Evolutionary conservation across 192 early-diverging fungal genomes (phyloP), one percentile per base, ranked within the genome.

Genomic region (Mortierella alpina): DNA sequence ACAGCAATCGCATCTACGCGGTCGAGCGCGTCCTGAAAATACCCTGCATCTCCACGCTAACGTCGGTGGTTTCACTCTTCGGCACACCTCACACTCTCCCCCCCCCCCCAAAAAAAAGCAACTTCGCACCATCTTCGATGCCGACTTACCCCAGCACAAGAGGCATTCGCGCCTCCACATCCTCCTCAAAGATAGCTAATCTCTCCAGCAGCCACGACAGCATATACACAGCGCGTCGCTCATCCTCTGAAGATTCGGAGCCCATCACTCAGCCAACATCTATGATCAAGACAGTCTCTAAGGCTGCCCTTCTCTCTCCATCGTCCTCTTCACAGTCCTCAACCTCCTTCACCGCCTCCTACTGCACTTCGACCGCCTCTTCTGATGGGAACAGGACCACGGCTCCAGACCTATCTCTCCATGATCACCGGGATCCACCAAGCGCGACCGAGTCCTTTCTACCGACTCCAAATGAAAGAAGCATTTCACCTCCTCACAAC

Each of bases 281-380:
- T 17, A 59, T 66, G 15, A 58, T 57, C 1, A 50, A 61, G 6
- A 50, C 62, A 22, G 13, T 52, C 48, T 57, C 68, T 13, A 66
- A 48, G 31, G 17, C 47, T 1, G 54, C 50, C 17, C 40, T 44
- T 11, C 54, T 71, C n/a, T 70, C 73, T 0, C 12, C 81, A 11
- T 75, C 64, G 6, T 75, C 72, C n/a, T 70, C 79, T 15, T 46
- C 64, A 14, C 75, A 66, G 23, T 72, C 64, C 14, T 72, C 69
- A 15, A 44, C 56, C 12, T 75, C 81, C 14, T 75, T 57, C 18
- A 45, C 56, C 39, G 66, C 68, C 5, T 67, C 81, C 50, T 57
- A 42, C 13, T 31, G 39, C 22, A 48, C 68, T 13, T 52, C 81
- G 11, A 39, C 42, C 14, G 47, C 64, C 17, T 70, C 63, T 15